Percentiles rank a stretch among this genome's conserved stretches.
These are phyloP conservation scores for Dioscorea alata DNA, from an alignment of 106 monocot genomes.

Conservation along the genomic window DNA sequence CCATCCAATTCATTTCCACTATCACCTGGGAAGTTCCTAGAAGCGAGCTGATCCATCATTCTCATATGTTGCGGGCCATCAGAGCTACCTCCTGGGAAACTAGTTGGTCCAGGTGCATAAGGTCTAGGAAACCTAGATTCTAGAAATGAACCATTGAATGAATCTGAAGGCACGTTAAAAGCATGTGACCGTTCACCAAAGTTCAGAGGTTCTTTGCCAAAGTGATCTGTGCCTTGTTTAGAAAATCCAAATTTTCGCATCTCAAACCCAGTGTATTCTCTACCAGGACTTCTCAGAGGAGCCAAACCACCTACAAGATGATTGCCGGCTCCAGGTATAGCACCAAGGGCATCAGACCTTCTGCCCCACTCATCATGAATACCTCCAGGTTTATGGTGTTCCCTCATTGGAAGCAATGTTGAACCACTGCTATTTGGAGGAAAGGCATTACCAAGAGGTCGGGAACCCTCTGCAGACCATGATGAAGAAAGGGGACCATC, in stretches of 20 bases:
- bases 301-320: constrained; percentile 31
- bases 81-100: background rate
- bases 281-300: constrained; percentile 33
- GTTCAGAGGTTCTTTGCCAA: too few relatives aligned
- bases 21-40: constrained; percentile 10
- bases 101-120: background rate
- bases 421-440: constrained; percentile 15
- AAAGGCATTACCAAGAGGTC: constrained; percentile 16
- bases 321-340: constrained; percentile 36
- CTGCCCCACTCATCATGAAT: constrained; percentile 34
- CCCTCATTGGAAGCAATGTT: constrained; percentile 12
- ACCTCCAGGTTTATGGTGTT: constrained; percentile 20
- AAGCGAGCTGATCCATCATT: constrained; percentile 4
- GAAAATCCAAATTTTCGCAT: constrained; percentile 10
- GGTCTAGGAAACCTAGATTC: constrained; percentile 3
- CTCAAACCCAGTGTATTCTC: constrained; percentile 15
- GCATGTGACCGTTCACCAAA: constrained; percentile 21
- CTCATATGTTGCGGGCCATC: constrained; percentile 5
- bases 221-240: too few relatives aligned
- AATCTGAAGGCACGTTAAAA: constrained; percentile 9
- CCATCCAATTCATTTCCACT: constrained; percentile 11
- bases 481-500: too few relatives aligned
- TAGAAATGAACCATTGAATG: constrained; percentile 1
- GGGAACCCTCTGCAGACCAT: too few relatives aligned
- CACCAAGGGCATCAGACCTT: constrained; percentile 25